Base-by-base conservation (phyloP, 2,329 filamentous ascomycete genomes). In the Colletotrichum ledebouriae region DNA sequence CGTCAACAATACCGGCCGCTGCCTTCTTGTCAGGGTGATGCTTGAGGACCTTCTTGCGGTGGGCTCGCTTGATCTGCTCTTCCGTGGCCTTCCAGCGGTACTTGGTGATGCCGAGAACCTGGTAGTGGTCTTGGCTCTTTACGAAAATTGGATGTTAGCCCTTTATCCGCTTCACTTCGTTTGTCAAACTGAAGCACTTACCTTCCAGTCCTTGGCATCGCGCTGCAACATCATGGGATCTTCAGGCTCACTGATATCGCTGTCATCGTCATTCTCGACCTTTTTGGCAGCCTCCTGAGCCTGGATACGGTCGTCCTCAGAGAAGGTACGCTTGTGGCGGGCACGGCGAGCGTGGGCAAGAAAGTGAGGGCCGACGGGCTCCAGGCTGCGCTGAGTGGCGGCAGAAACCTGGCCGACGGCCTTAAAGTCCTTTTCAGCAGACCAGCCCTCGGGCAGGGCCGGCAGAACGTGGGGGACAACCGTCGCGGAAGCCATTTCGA, bases 141-240 rank as follows among this genome's bases (percentile, higher is more conserved):
- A 33, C 56, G 11, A n/a, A 15, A 20, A 22, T 44, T n/a, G 20
- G 17, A 53, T 29, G 34, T 60, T 20, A 60, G 42, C 13, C n/a
- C 12, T 33, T 5, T 12, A 7, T 50, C 33, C 12, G 13, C 20
- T 39, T n/a, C 37, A n/a, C 15, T 6, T 6, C 17, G 22, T 41
- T n/a, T 41, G 13, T 7, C 17, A 37, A 22, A n/a, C 2, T 22
- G 50, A 15, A 20, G 15, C 25, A 55, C 85, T 73, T 80, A 95
- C 94, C 92, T 99, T 99, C 96, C 96, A 99, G 86, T 99, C 96
- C 86, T 99, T 99, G 77, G 96, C 94, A 79, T 98, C 94, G 63
- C 94, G 89, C 79, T 93, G 88, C 37, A 99, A 89, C 89, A 98
- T 92, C 84, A 97, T 88, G 64, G 94, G 91, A 78, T 98, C 95